Evolutionary conservation across 495 filamentous ascomycete species (phyloP).

Genomic region (Chaetomium fimeti): DNA sequence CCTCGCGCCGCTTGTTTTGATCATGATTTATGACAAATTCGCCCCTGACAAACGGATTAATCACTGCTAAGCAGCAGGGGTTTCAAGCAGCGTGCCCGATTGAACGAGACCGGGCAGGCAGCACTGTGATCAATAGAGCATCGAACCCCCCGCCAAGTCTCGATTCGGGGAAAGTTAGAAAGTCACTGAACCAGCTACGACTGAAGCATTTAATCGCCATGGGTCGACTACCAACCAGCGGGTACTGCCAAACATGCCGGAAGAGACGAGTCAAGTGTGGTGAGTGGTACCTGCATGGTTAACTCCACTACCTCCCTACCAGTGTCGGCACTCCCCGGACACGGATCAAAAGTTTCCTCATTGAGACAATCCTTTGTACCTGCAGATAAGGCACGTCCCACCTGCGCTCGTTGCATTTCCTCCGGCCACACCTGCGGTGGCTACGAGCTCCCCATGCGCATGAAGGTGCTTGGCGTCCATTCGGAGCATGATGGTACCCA

Average conservation of each 20-base stretch:
- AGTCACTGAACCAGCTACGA: too few relatives aligned
- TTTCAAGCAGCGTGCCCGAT: too few relatives aligned
- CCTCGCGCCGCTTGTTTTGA: too few relatives aligned
- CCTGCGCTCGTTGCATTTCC: slow-evolving; percentile 1
- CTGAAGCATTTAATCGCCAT: neutral
- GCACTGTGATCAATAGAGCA: too few relatives aligned
- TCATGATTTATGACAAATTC: too few relatives aligned
- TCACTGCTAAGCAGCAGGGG: too few relatives aligned
- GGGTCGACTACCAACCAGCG: slow-evolving; percentile 14
- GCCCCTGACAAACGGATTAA: too few relatives aligned
- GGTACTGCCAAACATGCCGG: slow-evolving; percentile 16
- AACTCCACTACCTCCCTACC: too few relatives aligned
- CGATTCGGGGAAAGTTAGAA: too few relatives aligned
- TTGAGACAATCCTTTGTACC: neutral
- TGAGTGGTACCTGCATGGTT: neutral
- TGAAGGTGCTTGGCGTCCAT: slow-evolving; percentile 7
- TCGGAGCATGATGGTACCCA: neutral
- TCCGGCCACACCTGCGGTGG: slow-evolving; percentile 14
- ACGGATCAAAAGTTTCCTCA: neutral
- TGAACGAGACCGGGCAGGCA: too few relatives aligned
- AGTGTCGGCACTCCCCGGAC: neutral
- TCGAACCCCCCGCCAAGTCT: too few relatives aligned
- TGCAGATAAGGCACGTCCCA: slow-evolving; percentile 8
- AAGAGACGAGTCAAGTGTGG: slow-evolving; percentile 15
- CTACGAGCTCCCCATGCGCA: slow-evolving; percentile 8